Percentiles rank a stretch among this genome's conserved stretches.
These are phyloP conservation scores for Saussurea involucrata DNA, from an alignment of 129 eudicot genomes.

Conservation along the genomic window DNA sequence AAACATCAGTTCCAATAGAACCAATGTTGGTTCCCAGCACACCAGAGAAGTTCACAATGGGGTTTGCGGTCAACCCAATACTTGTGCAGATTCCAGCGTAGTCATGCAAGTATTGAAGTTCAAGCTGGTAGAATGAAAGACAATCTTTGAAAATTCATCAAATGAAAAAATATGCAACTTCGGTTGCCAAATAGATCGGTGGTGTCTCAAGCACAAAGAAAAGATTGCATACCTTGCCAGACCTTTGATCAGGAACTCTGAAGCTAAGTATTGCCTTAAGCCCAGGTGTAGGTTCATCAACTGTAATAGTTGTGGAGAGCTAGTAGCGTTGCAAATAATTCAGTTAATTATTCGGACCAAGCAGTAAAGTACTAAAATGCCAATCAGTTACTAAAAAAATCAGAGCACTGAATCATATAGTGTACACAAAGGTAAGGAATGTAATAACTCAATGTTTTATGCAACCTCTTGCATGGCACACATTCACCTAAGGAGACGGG, in stretches of 20 bases:
- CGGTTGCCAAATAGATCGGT: not conserved
- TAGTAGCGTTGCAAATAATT: slow-evolving; percentile 23
- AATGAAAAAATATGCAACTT: not conserved
- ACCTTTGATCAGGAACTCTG: slow-evolving; percentile 76
- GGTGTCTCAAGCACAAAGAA: not conserved
- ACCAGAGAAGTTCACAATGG: slow-evolving; percentile 73
- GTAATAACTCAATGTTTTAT: not conserved
- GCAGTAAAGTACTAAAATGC: not conserved
- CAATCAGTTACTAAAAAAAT: not conserved
- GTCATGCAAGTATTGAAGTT: slow-evolving; percentile 85
- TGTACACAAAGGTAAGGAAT: not conserved
- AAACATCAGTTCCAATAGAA: slow-evolving; percentile 65
- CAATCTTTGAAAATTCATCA: not conserved
- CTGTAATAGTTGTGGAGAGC: slow-evolving; percentile 64
- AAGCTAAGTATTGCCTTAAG: slow-evolving; percentile 77
- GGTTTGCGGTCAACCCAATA: slow-evolving; percentile 82
- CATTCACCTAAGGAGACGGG: not conserved
- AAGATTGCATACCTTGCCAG: slow-evolving; percentile 64
- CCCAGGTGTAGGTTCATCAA: slow-evolving; percentile 79
- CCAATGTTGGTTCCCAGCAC: slow-evolving; percentile 52
- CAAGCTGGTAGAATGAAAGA: slow-evolving; percentile 46
- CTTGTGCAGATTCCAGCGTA: slow-evolving; percentile 73
- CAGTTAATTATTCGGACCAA: not conserved
- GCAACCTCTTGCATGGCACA: not conserved
- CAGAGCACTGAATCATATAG: not conserved